phyloP scores from a whole-genome alignment of 345 rosid genomes.

The Citrus medica region DNA sequence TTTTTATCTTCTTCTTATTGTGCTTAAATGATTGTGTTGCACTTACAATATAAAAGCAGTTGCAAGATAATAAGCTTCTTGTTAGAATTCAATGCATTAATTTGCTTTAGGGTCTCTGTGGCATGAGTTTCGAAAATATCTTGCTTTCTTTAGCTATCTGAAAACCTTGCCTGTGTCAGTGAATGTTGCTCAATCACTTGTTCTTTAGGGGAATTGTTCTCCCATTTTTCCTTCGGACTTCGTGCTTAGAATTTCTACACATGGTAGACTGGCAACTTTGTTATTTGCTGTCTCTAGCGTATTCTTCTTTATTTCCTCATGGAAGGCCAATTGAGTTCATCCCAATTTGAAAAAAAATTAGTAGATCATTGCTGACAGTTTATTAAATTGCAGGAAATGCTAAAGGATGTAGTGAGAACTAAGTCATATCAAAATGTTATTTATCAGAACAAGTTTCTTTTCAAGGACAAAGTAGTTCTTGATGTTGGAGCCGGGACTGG shows the following conservation, averaged over 20 bases:
- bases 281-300: not conserved
- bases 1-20: not conserved
- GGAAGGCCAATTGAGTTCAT: not conserved
- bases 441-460: constrained; percentile 84
- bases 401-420: constrained; percentile 92
- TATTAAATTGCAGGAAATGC: constrained; percentile 76
- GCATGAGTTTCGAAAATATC: not conserved
- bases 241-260: not conserved
- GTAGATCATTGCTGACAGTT: constrained; percentile 4
- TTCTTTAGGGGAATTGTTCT: not conserved
- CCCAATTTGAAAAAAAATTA: not conserved
- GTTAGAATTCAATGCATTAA: not conserved
- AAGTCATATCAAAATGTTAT: constrained; percentile 95
- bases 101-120: not conserved
- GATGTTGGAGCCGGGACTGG: constrained; percentile 99
- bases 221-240: not conserved
- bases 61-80: not conserved
- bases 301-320: not conserved
- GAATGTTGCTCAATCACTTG: not conserved
- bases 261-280: not conserved
- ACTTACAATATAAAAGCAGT: not conserved
- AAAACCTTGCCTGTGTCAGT: not conserved
- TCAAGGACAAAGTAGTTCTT: constrained; percentile 86
- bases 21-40: not conserved
- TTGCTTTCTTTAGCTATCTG: not conserved